A percentile compares a stretch with the other conserved stretches of the same genome.
These are phyloP conservation scores for Penicillium sp. DNA, from an alignment of 2,329 filamentous ascomycete genomes.

Conservation along the genomic window DNA sequence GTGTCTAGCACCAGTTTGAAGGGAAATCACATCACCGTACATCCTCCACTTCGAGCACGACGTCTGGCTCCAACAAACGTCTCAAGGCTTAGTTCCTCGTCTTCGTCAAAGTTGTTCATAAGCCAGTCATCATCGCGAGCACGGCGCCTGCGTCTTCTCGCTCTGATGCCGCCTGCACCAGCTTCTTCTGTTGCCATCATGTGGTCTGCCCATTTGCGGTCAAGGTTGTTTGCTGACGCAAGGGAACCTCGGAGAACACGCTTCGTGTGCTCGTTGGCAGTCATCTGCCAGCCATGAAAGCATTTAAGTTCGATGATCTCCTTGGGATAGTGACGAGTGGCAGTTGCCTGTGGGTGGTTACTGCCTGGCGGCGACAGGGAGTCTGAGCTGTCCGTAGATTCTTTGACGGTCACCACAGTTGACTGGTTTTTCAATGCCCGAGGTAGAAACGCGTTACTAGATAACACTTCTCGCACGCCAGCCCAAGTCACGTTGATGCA, in stretches of 20 bases:
- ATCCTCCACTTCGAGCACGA: constrained; percentile 62
- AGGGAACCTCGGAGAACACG: constrained; percentile 76
- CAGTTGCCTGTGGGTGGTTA: not conserved
- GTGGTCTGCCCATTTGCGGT: constrained; percentile 88
- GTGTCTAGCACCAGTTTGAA: not conserved
- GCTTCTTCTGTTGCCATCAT: constrained; percentile 91
- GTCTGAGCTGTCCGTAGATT: constrained; percentile 19
- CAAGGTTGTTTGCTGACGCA: constrained; percentile 68
- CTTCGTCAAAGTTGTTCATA: constrained; percentile 66
- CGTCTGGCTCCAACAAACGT: constrained; percentile 51
- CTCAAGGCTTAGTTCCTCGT: constrained; percentile 56
- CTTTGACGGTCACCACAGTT: constrained; percentile 31
- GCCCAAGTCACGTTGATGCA: constrained; percentile 91
- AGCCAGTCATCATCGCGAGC: constrained; percentile 76
- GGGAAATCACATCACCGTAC: constrained; percentile 59
- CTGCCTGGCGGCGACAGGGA: constrained; percentile 18
- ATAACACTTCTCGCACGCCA: constrained; percentile 80
- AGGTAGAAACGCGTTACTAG: constrained; percentile 72
- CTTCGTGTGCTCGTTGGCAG: constrained; percentile 88
- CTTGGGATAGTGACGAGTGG: constrained; percentile 53
- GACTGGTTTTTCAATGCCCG: constrained; percentile 40
- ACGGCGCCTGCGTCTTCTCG: constrained; percentile 67
- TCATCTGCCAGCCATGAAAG: constrained; percentile 93
- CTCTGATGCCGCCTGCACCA: constrained; percentile 56
- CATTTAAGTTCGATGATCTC: constrained; percentile 86